These are phyloP conservation scores for Arthrobotrys entomopaga DNA, from an alignment of 2,329 filamentous ascomycete species.

Conservation along the genomic window DNA sequence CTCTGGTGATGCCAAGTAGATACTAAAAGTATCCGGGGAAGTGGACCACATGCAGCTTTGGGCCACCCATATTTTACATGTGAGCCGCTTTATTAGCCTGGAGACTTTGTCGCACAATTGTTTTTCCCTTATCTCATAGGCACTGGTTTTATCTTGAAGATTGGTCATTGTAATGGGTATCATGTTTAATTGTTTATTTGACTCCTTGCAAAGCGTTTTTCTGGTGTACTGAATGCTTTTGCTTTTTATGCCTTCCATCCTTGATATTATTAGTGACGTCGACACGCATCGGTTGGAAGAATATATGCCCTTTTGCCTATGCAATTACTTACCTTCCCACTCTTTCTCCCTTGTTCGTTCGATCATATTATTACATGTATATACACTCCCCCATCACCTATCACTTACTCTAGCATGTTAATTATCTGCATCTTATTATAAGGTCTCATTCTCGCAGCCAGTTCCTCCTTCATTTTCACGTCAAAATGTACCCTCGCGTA, in stretches of 20 bases:
- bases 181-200: conserved; percentile 9
- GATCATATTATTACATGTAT: conserved; percentile 37
- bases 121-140: neutral
- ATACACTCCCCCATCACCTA: neutral
- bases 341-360: too few species aligned
- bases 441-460: too few species aligned
- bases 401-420: too few species aligned
- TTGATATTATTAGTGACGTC: conserved; percentile 30
- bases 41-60: too few species aligned
- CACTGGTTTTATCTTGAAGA: conserved; percentile 21
- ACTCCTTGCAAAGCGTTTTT: conserved; percentile 49
- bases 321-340: too few species aligned
- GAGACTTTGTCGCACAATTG: too few species aligned
- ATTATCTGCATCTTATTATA: too few species aligned
- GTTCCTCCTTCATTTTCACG: too few species aligned
- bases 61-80: too few species aligned
- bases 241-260: conserved; percentile 20
- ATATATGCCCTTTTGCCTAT: too few species aligned
- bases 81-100: too few species aligned
- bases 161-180: conserved; percentile 29
- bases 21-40: too few species aligned
- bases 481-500: neutral
- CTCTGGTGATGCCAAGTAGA: conserved; percentile 41
- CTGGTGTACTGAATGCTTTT: conserved; percentile 47
- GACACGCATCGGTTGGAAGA: conserved; percentile 18